Evolutionary conservation across 1,284 basidiomycete species (phyloP), one percentile per base, ranked within the genome.

Genomic region (Cutaneotrichosporon dermatis): DNA sequence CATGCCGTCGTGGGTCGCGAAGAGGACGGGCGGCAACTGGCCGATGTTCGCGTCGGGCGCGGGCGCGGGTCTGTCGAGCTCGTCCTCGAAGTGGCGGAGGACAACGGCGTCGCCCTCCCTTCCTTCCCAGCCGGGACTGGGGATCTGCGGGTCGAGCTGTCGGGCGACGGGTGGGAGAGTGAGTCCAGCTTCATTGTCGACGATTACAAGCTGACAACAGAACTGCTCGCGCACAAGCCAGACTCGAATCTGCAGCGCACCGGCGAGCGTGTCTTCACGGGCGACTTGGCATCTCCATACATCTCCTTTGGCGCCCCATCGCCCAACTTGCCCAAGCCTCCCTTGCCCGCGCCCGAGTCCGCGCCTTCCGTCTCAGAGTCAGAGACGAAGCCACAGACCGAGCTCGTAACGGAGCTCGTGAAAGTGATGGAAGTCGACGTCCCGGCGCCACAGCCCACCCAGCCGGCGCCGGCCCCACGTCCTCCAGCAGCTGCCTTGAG

Each of bases 101-200:
- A 58, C 8, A 57, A 57, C 5, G 50, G 41, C 35, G 66, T 72
- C 11, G 65, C 63, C 9, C 33, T 72, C 51, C 70, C 70, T 0
- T 13, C 37, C 2, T 65, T 72, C 48, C 57, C 50, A 1, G 58
- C 33, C 12, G 63, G 51, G 12, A 57, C 41, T 12, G 70, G 68
- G 1, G 56, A 51, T 5, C 43, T 69, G 42, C 57, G 46, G 1
- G 65, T 73, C 2, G 69, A 71, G 51, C 60, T 74, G 2, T 42
- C 49, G 0, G 69, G 71, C 6, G 57, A 62, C 11, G 65, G 65
- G 12, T 74, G 71, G 71, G 55, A 64, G 12, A 60, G 72, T 74
- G 48, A 65, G 68, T 71, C 3, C 5, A 16, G 9, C 15, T 46
- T 25, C 25, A 25, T 25, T 25, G 25, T 25, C 25, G 25, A 25